Conservation (phyloP, 768 basidiomycete species). For the Leccinum ochraceum region DNA sequence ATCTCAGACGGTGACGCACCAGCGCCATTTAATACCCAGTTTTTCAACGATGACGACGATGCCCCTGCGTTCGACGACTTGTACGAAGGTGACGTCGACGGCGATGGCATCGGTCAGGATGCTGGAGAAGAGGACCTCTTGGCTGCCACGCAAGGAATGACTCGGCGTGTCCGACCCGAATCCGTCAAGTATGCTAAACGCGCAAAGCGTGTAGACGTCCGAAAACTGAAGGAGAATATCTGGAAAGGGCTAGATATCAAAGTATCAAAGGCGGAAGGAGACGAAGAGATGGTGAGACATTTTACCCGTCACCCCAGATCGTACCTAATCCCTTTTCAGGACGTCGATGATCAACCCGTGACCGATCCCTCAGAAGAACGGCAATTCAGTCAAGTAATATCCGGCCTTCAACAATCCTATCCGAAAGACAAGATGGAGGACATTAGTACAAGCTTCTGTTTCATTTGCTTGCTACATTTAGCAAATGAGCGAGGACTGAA, state of each 20-base stretch:
- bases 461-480: slow-evolving; percentile 94
- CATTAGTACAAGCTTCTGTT: slow-evolving; percentile 98
- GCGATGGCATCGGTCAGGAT: slow-evolving; percentile 49
- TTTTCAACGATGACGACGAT: slow-evolving; percentile 94
- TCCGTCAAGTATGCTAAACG: slow-evolving; percentile 92
- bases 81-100: slow-evolving; percentile 48
- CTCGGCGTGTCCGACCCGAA: slow-evolving; percentile 81
- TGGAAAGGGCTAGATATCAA: slow-evolving; percentile 91
- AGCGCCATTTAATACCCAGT: slow-evolving; percentile 90
- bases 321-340: slow-evolving; percentile 37
- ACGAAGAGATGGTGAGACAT: slow-evolving; percentile 54
- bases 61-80: slow-evolving; percentile 68
- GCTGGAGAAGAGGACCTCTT: slow-evolving; percentile 86
- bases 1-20: slow-evolving; percentile 47
- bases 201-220: slow-evolving; percentile 95
- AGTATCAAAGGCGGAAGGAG: slow-evolving; percentile 42
- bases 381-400: slow-evolving; percentile 79
- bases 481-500: slow-evolving; percentile 96
- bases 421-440: slow-evolving; percentile 95
- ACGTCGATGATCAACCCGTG: slow-evolving; percentile 49
- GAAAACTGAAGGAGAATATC: slow-evolving; percentile 96
- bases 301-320: background rate
- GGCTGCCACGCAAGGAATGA: slow-evolving; percentile 73
- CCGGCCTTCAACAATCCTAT: slow-evolving; percentile 77
- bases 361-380: slow-evolving; percentile 70